Percentiles rank a stretch among this genome's conserved stretches.
Evolutionary conservation across 495 filamentous ascomycete species (phyloP).

Genomic region (Neurospora cerealis): DNA sequence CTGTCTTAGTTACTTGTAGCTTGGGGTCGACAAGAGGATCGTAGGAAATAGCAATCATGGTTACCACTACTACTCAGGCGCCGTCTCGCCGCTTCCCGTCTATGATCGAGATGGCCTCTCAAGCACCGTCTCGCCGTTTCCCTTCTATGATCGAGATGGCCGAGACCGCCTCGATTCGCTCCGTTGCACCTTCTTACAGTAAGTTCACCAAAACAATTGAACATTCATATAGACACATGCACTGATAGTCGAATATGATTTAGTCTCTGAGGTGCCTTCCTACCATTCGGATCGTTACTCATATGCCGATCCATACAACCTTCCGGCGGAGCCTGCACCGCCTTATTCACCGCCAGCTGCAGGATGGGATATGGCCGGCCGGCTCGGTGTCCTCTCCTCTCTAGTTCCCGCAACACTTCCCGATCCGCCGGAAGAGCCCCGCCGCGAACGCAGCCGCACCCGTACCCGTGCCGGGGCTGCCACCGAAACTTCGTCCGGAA

Average conservation of each 20-base stretch:
- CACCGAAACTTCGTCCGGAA: not conserved
- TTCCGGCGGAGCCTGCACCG: constrained; percentile 24
- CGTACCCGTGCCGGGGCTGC: not conserved
- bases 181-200: constrained; percentile 45
- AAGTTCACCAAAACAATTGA: constrained; percentile 9
- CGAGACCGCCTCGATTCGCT: constrained; percentile 43
- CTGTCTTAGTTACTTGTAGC: not conserved
- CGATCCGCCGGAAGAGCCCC: not conserved
- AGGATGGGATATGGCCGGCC: not conserved
- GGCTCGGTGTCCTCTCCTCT: not conserved
- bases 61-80: not conserved
- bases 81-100: not conserved
- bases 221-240: not conserved
- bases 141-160: not conserved
- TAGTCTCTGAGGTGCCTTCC: constrained; percentile 39
- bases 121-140: not conserved
- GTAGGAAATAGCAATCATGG: not conserved
- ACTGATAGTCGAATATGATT: not conserved
- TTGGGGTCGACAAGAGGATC: not conserved
- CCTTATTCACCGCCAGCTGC: constrained; percentile 28
- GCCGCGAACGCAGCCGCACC: not conserved
- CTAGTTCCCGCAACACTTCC: not conserved
- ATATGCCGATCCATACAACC: constrained; percentile 18
- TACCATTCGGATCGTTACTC: constrained; percentile 26
- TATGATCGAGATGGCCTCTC: not conserved